Evolutionary conservation across 1,139 yeast genomes (phyloP).

Genomic region (Wickerhamomyces sp.): DNA sequence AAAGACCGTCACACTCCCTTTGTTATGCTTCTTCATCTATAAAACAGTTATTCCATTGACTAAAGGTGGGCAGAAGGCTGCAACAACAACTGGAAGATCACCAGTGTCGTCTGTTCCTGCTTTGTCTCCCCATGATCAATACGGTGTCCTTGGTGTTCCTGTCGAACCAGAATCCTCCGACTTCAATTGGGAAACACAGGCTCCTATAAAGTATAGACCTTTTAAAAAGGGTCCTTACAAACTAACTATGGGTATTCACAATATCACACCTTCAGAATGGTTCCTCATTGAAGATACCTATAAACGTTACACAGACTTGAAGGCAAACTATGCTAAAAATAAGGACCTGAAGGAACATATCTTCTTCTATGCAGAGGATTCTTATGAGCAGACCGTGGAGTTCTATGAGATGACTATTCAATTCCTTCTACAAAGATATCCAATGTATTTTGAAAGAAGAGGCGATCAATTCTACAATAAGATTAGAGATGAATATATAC

Average conservation of each 20-base stretch:
- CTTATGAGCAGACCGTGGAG: slow-evolving; percentile 49
- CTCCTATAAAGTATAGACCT: slow-evolving; percentile 56
- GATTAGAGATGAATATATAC: slow-evolving; percentile 38
- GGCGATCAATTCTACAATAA: slow-evolving; percentile 35
- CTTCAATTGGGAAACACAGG: slow-evolving; percentile 44
- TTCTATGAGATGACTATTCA: slow-evolving; percentile 46
- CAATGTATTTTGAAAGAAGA: slow-evolving; percentile 43
- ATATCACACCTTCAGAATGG: slow-evolving; percentile 56
- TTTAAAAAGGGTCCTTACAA: slow-evolving; percentile 59
- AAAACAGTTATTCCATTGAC: neutral
- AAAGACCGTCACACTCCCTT: neutral
- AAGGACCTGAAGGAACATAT: slow-evolving; percentile 27
- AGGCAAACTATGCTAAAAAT: slow-evolving; percentile 37
- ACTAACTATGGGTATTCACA: slow-evolving; percentile 65
- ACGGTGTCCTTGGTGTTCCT: slow-evolving; percentile 7
- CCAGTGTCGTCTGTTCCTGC: too few relatives aligned
- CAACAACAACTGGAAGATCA: too few relatives aligned
- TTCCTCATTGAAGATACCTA: slow-evolving; percentile 65
- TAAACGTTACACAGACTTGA: slow-evolving; percentile 38
- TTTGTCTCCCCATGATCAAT: too few relatives aligned
- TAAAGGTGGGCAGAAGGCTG: too few relatives aligned
- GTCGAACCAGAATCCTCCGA: slow-evolving; percentile 27
- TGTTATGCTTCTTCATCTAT: neutral
- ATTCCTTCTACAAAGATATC: slow-evolving; percentile 53
- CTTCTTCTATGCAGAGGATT: slow-evolving; percentile 26